Base-by-base conservation (phyloP, 441 rosid species). In the Iberis amara region DNA sequence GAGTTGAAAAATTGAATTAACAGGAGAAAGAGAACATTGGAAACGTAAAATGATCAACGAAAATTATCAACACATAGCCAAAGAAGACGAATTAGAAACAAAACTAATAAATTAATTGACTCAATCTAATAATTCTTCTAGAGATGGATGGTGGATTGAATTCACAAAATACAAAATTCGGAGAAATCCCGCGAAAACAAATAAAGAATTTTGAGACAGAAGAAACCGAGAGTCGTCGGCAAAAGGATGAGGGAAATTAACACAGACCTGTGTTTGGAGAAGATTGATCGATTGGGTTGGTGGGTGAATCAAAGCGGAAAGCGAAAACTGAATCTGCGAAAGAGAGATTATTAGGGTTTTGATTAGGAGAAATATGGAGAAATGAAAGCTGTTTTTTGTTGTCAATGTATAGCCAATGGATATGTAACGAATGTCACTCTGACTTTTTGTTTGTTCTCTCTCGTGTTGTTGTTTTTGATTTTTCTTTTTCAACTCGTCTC, bases 281-380 rank as follows among this genome's bases (percentile, higher is more conserved):
- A 1, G 36, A n/a, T n/a, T n/a, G n/a, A n/a, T n/a, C n/a, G n/a
- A 18, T 18, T 18, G 21, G 21, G 21, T 18, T 18, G 21, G 9
- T 8, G 36, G 9, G 9, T 32, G 9, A 32, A 32, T 2, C 9
- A 32, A 7, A 28, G 21, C 21, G 21, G 21, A 28, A 28, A 28
- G 24, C 24, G 44, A 44, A 57, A 57, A 57, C 44, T 45, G 61
- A 57, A 57, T 45, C 61, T 43, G 61, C 32, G 32, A 7, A 39
- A 18, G 21, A 56, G 36, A 56, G 26, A 44, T 8, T 43, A 45
- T 24, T 44, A 57, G 61, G 61, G 61, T 57, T 56, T 54, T 42
- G 51, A 33, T 23, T 35, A 28, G 43, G 36, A 55, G 42, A 30
- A 41, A 39, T 26, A 5, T 1, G 43, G 36, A 55, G 42, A 30